Percentiles rank a stretch among this genome's conserved stretches.
Evolutionary conservation across 2,329 filamentous ascomycete species (phyloP).

Genomic region (Microdochium paspali): DNA sequence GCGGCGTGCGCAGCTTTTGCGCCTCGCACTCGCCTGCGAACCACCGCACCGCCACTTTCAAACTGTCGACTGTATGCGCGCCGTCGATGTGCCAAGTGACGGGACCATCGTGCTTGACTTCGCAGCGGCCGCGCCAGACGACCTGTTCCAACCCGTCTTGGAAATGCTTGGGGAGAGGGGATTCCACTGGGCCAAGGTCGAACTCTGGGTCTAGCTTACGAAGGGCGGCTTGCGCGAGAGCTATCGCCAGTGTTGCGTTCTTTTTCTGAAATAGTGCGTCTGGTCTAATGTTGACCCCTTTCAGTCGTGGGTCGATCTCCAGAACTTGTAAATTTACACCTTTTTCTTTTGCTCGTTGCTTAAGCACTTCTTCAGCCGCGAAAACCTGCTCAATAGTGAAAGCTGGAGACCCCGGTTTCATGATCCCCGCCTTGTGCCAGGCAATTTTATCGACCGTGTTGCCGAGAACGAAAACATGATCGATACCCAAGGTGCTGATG

Average conservation of each 20-base stretch:
- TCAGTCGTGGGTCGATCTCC: conserved; percentile 33
- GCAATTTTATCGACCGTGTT: conserved; percentile 56
- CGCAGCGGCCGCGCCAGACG: conserved; percentile 72
- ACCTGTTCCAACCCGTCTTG: conserved; percentile 65
- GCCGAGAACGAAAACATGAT: conserved; percentile 57
- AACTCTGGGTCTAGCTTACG: conserved; percentile 29
- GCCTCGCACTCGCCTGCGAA: conserved; percentile 47
- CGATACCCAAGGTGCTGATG: conserved; percentile 59
- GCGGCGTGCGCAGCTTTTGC: conserved; percentile 6
- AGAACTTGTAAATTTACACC: conserved; percentile 36
- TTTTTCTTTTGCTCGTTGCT: conserved; percentile 42
- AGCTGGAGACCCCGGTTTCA: conserved; percentile 49
- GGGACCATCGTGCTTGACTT: conserved; percentile 41
- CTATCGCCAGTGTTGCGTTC: conserved; percentile 41
- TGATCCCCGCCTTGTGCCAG: conserved; percentile 67
- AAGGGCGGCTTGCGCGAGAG: conserved; percentile 40
- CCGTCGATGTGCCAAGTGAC: conserved; percentile 86
- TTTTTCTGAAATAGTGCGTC: conserved; percentile 48
- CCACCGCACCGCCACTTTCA: conserved; percentile 74
- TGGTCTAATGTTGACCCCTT: conserved; percentile 36
- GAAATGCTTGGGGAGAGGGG: conserved; percentile 52
- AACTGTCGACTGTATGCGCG: conserved; percentile 85
- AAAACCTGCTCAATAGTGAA: conserved; percentile 47
- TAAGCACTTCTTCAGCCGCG: conserved; percentile 33
- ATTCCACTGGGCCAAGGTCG: conserved; percentile 6